Evolutionary conservation across 129 eudicot genomes (phyloP), one percentile per base, ranked within the genome.

Genomic region (Escallonia herrerae): DNA sequence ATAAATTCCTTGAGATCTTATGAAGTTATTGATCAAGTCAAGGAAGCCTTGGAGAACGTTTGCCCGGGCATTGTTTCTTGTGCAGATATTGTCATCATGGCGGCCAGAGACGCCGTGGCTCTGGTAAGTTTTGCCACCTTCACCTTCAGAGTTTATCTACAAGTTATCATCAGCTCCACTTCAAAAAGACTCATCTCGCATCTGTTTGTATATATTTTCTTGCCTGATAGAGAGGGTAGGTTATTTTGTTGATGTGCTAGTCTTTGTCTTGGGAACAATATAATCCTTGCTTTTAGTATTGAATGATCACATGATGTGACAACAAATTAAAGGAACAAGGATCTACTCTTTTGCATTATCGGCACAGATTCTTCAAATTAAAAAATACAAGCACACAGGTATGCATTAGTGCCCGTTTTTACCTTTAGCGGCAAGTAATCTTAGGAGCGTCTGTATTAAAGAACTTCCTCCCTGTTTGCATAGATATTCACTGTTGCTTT

Each of bases 51-150:
- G 8, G 99, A 94, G 69, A 64, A n/a, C 15, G 78, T 70, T 43
- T 94, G 99, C 67, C 96, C 99, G 3, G 76, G 72, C 8, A 60
- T 68, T 55, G 99, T 94, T 41, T 94, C 99, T 62, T 94, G 99
- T 78, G 97, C 99, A 7, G 99, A 94, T 70, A 86, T 94, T 38
- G 56, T 94, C 4, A 71, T 89, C 72, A 83, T 94, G 95, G 95
- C 95, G 53, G 72, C 99, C 14, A 80, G 99, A 79, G 99, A 94
- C 84, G 99, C 97, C 2, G 95, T 94, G 72, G 70, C 76, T 62
- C 77, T 94, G 96, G 99, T 93, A 78, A 42, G 3, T 11, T 52
- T 3, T 46, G 4, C 43, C 67, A 39, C 41, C 52, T 49, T 60
- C 15, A 53, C 13, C 5, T 8, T 11, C 13, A 2, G n/a, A 12